phyloP scores from a whole-genome alignment of 2,329 filamentous ascomycete species.

The Botrytis hyacinthi region DNA sequence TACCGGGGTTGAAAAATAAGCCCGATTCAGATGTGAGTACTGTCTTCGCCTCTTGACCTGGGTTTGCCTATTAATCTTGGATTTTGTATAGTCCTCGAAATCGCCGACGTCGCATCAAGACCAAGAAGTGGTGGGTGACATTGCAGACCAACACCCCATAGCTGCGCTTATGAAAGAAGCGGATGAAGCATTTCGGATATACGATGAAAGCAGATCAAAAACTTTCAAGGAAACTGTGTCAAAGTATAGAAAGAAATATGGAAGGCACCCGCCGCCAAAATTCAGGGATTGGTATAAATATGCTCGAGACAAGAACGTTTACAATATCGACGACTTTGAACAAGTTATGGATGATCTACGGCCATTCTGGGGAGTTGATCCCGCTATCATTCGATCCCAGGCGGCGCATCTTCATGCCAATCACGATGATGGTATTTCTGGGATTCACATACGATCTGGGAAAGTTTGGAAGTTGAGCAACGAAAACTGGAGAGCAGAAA shows the following conservation, averaged over 20 bases:
- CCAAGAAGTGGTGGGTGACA: slow-evolving; percentile 26
- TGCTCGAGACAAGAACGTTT: slow-evolving; percentile 50
- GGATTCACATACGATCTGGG: slow-evolving; percentile 36
- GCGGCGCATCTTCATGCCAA: slow-evolving; percentile 42
- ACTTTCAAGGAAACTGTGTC: slow-evolving; percentile 52
- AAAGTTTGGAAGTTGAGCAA: slow-evolving; percentile 40
- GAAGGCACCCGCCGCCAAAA: slow-evolving; percentile 61
- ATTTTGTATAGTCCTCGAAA: slow-evolving; percentile 30
- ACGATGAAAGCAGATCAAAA: slow-evolving; percentile 42
- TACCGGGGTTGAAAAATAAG: slow-evolving; percentile 25
- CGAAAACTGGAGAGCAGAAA: slow-evolving; percentile 44
- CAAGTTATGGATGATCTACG: slow-evolving; percentile 62
- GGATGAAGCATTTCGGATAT: slow-evolving; percentile 35
- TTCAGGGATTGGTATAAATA: slow-evolving; percentile 60
- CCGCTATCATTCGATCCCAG: slow-evolving; percentile 41
- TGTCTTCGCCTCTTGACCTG: not conserved
- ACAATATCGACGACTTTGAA: slow-evolving; percentile 62
- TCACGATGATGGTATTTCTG: slow-evolving; percentile 29
- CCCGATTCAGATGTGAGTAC: slow-evolving; percentile 26
- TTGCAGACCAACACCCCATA: slow-evolving; percentile 37
- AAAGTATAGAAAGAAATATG: slow-evolving; percentile 55
- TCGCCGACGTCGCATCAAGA: slow-evolving; percentile 31
- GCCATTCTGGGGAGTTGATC: slow-evolving; percentile 54
- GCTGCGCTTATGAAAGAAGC: slow-evolving; percentile 37
- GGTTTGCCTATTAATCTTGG: not conserved